These are phyloP conservation scores for Escovopsis weberi DNA, from an alignment of 2,329 filamentous ascomycete species.

Conservation along the genomic window DNA sequence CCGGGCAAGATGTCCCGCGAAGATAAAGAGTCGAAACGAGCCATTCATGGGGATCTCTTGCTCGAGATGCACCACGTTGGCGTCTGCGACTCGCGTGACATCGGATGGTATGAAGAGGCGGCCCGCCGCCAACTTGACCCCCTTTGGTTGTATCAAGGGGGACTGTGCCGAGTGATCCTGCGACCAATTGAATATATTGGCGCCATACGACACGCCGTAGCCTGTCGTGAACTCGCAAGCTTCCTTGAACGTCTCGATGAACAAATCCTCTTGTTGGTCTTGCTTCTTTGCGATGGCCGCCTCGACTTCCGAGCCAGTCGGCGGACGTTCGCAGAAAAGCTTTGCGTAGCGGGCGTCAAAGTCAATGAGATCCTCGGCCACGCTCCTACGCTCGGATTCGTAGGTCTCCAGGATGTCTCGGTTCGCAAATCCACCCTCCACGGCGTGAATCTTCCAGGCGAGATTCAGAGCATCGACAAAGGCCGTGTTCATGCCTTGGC, in stretches of 20 bases:
- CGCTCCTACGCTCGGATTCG: conserved; percentile 68
- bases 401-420: conserved; percentile 70
- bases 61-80: conserved; percentile 80
- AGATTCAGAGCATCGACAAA: conserved; percentile 76
- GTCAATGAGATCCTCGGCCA: conserved; percentile 69
- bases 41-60: conserved; percentile 83
- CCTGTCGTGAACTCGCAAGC: conserved; percentile 86
- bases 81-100: conserved; percentile 76
- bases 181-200: conserved; percentile 78
- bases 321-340: conserved; percentile 68
- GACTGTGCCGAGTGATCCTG: conserved; percentile 56
- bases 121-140: conserved; percentile 55
- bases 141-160: conserved; percentile 49
- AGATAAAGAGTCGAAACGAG: conserved; percentile 74
- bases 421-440: conserved; percentile 67
- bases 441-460: conserved; percentile 90
- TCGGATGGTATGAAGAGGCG: conserved; percentile 63
- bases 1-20: conserved; percentile 53
- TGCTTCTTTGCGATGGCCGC: conserved; percentile 36
- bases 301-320: conserved; percentile 56
- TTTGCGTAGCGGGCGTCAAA: conserved; percentile 87
- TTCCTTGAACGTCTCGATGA: conserved; percentile 82
- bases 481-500: conserved; percentile 68
- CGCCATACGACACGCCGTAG: conserved; percentile 74
- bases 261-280: conserved; percentile 45